These are phyloP conservation scores for Cichorium intybus DNA, from an alignment of 140 eudicot genomes.

Conservation along the genomic window DNA sequence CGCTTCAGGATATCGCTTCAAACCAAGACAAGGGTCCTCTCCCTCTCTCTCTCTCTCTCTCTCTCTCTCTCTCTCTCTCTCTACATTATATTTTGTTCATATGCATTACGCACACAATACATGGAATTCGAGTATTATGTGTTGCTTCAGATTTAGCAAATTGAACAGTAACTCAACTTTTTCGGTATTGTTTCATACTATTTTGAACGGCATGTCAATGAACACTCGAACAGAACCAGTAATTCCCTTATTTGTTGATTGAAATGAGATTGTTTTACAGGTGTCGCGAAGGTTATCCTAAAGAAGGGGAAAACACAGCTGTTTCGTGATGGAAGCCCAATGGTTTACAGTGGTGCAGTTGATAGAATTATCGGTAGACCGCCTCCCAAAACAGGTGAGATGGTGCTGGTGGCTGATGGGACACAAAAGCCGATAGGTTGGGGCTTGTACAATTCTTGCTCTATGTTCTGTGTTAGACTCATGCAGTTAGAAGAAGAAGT, in stretches of 20 bases:
- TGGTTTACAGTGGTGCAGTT: slow-evolving; percentile 94
- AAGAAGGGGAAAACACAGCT: slow-evolving; percentile 90
- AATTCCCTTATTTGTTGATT: too few relatives aligned
- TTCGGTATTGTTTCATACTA: too few relatives aligned
- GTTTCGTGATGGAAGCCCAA: slow-evolving; percentile 89
- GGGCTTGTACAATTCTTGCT: slow-evolving; percentile 88
- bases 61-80: background rate
- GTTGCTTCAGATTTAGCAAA: background rate
- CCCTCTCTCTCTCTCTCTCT: background rate
- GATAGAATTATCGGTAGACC: slow-evolving; percentile 91
- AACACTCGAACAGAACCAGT: too few relatives aligned
- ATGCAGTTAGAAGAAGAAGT: slow-evolving; percentile 89
- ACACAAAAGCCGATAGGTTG: slow-evolving; percentile 88
- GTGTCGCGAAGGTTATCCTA: slow-evolving; percentile 81
- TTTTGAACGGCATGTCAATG: too few relatives aligned
- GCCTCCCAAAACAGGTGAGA: slow-evolving; percentile 85
- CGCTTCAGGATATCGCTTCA: slow-evolving; percentile 38
- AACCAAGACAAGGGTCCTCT: slow-evolving; percentile 23
- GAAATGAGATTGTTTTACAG: slow-evolving; percentile 22
- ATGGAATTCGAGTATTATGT: background rate
- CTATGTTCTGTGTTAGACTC: slow-evolving; percentile 92
- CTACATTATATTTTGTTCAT: background rate
- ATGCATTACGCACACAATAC: background rate
- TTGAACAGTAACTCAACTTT: too few relatives aligned
- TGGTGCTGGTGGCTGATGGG: slow-evolving; percentile 91